A percentile compares a stretch with the other conserved stretches of the same genome.
Conservation (phyloP, 192 early-diverging fungal species). For the Umbelopsis ramanniana region DNA sequence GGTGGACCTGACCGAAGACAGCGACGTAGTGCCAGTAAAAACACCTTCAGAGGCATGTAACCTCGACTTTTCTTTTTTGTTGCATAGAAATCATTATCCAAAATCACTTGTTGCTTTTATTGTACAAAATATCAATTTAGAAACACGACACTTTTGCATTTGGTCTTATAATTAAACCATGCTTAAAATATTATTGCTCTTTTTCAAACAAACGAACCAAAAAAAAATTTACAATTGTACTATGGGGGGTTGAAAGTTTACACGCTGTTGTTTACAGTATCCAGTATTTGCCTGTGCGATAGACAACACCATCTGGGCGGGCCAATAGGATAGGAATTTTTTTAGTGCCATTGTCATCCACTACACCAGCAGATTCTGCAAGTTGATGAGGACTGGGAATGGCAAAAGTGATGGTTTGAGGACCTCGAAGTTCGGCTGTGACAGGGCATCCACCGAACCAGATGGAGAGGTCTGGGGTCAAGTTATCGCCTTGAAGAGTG, state of each 20-base stretch:
- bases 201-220: not conserved
- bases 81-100: constrained; percentile 15
- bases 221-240: constrained; percentile 11
- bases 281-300: constrained; percentile 38
- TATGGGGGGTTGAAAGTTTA: not conserved
- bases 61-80: not conserved
- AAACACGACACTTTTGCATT: not conserved
- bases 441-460: constrained; percentile 66
- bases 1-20: constrained; percentile 15
- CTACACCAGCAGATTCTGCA: constrained; percentile 13
- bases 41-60: constrained; percentile 36
- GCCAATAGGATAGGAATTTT: constrained; percentile 37
- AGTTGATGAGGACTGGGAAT: constrained; percentile 42
- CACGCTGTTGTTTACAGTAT: constrained; percentile 16
- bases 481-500: constrained; percentile 70
- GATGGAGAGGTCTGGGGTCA: constrained; percentile 67
- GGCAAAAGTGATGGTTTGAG: constrained; percentile 45
- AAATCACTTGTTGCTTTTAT: not conserved
- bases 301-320: constrained; percentile 45
- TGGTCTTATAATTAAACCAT: not conserved
- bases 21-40: constrained; percentile 35
- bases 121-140: constrained; percentile 15
- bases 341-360: constrained; percentile 10
- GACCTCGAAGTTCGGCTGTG: constrained; percentile 48
- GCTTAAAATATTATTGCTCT: not conserved